Base-by-base conservation (phyloP, 805 yeast genomes). In the Suhomyces xylopsoci region DNA sequence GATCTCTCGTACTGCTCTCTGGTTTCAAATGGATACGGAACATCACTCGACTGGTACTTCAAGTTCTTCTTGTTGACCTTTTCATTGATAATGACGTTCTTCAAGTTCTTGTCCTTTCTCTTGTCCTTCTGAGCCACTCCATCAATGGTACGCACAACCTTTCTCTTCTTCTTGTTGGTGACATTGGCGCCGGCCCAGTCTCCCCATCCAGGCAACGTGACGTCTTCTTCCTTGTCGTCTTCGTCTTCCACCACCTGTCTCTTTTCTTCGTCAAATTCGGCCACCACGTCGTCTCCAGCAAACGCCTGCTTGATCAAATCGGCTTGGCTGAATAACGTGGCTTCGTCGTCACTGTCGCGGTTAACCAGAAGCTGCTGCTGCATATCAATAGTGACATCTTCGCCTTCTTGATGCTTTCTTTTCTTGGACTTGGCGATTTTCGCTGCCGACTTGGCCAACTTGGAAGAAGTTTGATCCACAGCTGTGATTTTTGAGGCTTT, bases 121-220 rank as follows among this genome's bases (percentile, higher is more conserved):
- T 85, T 82, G 59, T 87, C 84, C 55, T 80, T 78, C 32, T 80
- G 78, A 38, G 82, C 86, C 48, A 91, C 84, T 47, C 99, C 98
- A 62, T 85, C 83, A 25, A 89, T 75, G 58, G 83, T 88, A 61
- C 87, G 83, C 34, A 86, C 77, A 51, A 87, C 77, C 66, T 84
- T 87, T 65, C 82, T 81, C 66, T 81, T 83, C 64, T 80, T 79
- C 66, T 74, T 74, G 15, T 59, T 65, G 42, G 64, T 62, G 22
- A 24, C 32, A 19, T 61, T 68, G 8, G 81, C 82, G 38, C 97
- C 97, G 9, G 93, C 88, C 99, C 99, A 94, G 44, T 87, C 88
- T 47, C 98, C 98, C 97, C 98, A 94, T 1, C 99, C 99, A 3
- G 97, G 98, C 49, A 92, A 71, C 0, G 96, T 87, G 47, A 87